Base-by-base conservation (phyloP, 2,329 filamentous ascomycete species). In the Aspergillus sp. region DNA sequence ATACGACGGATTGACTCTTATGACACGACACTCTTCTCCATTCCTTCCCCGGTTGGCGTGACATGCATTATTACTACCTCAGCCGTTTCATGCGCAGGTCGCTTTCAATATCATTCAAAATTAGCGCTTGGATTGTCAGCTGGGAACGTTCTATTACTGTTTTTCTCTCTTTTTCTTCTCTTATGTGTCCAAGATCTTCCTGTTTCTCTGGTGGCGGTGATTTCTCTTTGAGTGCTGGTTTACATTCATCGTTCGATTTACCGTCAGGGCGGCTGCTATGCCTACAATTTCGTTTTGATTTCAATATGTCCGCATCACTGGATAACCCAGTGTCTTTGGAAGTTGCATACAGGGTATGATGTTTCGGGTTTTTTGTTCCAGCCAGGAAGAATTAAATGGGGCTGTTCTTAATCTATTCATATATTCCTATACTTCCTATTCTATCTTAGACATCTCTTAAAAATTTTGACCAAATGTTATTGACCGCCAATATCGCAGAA, bases 221-320 rank as follows among this genome's bases (percentile, higher is more conserved):
- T 65, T 63, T 65, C 61, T 61, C 57, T 47, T 60, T 43, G 43
- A 55, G 44, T 61, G 58, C 54, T 57, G 50, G 54, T 47, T 55
- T 56, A 61, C 50, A 57, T 48, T 59, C 52, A 51, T 59, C 48
- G 30, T 41, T 57, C 24, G 18, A 17, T 9, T 54, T 47, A 48
- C n/a, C n/a, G 32, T 57, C 50, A 45, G 22, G 36, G 32, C 18
- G 26, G 8, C 48, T 42, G 6, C 53, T 41, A 26, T 43, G 43
- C 45, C 38, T 57, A 2, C 24, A 44, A 50, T 42, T 56, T 45
- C 26, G 26, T 15, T 43, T 48, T 4, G n/a, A n/a, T 36, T 36
- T 48, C 34, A 43, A 42, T 47, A 12, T 56, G 48, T 53, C 34
- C n/a, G 18, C 30, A 20, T 43, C 5, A 36, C 44, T 26, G 9